Conservation (phyloP, 208 protist species). For the Lotmaria passim region DNA sequence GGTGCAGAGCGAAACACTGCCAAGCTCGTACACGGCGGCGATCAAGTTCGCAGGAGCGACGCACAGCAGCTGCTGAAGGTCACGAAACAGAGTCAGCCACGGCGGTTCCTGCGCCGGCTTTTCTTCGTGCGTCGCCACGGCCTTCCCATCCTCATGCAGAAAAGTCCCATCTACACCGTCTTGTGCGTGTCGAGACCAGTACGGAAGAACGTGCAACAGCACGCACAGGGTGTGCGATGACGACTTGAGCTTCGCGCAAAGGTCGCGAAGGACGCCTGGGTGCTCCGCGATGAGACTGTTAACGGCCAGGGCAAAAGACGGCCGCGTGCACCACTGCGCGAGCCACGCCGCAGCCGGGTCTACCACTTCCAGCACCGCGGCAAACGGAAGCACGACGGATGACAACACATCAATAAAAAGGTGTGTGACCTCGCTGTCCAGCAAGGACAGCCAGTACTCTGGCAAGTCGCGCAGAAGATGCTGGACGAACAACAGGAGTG, state of each 20-base stretch:
- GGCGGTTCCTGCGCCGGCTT: not conserved
- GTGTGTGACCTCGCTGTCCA: slow-evolving; percentile 41
- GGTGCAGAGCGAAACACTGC: not conserved
- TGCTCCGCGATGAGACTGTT: slow-evolving; percentile 7
- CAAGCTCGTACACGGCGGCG: slow-evolving; percentile 11
- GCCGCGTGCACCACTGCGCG: slow-evolving; percentile 36
- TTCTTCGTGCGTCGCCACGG: slow-evolving; percentile 11
- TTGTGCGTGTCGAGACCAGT: not conserved
- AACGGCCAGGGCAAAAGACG: slow-evolving; percentile 32
- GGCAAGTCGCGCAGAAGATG: slow-evolving; percentile 28
- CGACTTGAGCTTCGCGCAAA: not conserved
- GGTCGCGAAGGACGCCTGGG: not conserved
- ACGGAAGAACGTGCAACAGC: slow-evolving; percentile 24
- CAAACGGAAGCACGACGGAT: slow-evolving; percentile 38
- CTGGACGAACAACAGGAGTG: slow-evolving; percentile 28
- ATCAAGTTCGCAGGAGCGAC: not conserved
- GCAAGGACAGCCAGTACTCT: slow-evolving; percentile 45
- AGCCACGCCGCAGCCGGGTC: slow-evolving; percentile 62
- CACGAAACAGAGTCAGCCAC: slow-evolving; percentile 23
- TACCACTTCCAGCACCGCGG: slow-evolving; percentile 20
- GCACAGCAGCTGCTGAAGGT: slow-evolving; percentile 30
- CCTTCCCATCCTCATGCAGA: not conserved
- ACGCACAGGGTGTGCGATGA: slow-evolving; percentile 23
- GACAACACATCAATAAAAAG: slow-evolving; percentile 43
- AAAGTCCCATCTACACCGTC: slow-evolving; percentile 3